Evolutionary conservation across 1,284 basidiomycete species (phyloP), one percentile per base, ranked within the genome.

Genomic region (Puccinia horiana): DNA sequence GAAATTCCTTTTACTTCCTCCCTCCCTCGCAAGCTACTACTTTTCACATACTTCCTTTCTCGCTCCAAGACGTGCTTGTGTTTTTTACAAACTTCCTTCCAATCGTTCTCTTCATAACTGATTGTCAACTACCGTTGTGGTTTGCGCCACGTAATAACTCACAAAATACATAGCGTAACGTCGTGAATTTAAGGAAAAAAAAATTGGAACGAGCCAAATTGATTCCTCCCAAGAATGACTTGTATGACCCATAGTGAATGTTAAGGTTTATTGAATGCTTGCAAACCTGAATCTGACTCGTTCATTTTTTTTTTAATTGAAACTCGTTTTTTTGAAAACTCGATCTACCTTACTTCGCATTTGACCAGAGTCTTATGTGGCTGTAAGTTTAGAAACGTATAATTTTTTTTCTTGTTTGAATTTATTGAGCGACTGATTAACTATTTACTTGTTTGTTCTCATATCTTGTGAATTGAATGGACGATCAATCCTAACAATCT

Each of bases 331-430:
- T n/a, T n/a, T n/a, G n/a, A 63, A 32, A 20, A 2, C 20, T 32
- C 16, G 11, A 32, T 14, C 32, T 32, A 11, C 32, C 5, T 3
- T 12, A 18, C 3, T 73, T 73, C 49, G 42, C 47, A n/a, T 54
- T 54, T 54, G 29, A 40, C 23, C 47, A 79, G 76, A 35, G 65
- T 79, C 9, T 70, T 79, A n/a, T 79, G 76, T 70, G 76, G 76
- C 65, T 79, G 76, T 79, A 70, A 79, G 76, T 79, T 37, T 18
- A 47, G 47, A 49, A 47, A 14, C 44, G 42, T 29, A 47, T 2
- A 49, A 23, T 40, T 65, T 20, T 23, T 32, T 67, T 40, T 67
- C 32, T 69, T 29, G n/a, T 8, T 47, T 16, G 32, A 14, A n/a
- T 44, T 47, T 44, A 20, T 16, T 4, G 37, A 23, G 16, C 3